Percentiles rank a stretch among this genome's conserved stretches.
Evolutionary conservation across 2,329 filamentous ascomycete species (phyloP).

Genomic region (Pseudogymnoascus pannorum): DNA sequence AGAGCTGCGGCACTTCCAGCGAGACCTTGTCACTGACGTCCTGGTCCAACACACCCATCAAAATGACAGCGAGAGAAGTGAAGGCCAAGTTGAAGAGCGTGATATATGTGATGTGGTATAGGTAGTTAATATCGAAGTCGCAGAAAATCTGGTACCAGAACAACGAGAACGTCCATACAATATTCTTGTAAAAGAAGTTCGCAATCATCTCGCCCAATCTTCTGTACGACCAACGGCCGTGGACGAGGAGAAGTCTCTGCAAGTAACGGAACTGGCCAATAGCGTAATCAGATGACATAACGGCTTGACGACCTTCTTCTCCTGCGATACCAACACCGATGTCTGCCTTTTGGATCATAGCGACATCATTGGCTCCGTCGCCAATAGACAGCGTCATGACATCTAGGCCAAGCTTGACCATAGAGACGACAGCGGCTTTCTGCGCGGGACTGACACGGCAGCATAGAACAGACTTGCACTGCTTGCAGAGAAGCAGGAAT

Average conservation of each 20-base stretch:
- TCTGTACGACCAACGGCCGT: conserved; percentile 91
- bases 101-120: conserved; percentile 98
- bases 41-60: conserved; percentile 95
- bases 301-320: conserved; percentile 84
- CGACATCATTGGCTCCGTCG: conserved; percentile 91
- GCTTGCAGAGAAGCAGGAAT: conserved; percentile 91
- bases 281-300: conserved; percentile 93
- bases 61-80: conserved; percentile 85
- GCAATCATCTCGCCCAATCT: conserved; percentile 86
- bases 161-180: conserved; percentile 92
- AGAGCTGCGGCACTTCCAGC: conserved; percentile 87
- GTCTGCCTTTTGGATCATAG: conserved; percentile 96
- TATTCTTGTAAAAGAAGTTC: conserved; percentile 99
- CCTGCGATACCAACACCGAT: conserved; percentile 92
- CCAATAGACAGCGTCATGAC: conserved; percentile 94
- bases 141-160: conserved; percentile 98
- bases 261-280: conserved; percentile 91
- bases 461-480: conserved; percentile 92
- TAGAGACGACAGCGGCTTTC: conserved; percentile 90
- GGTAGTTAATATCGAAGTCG: conserved; percentile 92
- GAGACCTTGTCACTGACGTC: conserved; percentile 94
- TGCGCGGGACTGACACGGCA: conserved; percentile 95
- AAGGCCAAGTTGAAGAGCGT: conserved; percentile 94
- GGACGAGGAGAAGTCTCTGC: conserved; percentile 76
- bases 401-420: conserved; percentile 91